These are phyloP conservation scores for Sporisorium graminicola DNA, from an alignment of 1,284 basidiomycete genomes.

Conservation along the genomic window DNA sequence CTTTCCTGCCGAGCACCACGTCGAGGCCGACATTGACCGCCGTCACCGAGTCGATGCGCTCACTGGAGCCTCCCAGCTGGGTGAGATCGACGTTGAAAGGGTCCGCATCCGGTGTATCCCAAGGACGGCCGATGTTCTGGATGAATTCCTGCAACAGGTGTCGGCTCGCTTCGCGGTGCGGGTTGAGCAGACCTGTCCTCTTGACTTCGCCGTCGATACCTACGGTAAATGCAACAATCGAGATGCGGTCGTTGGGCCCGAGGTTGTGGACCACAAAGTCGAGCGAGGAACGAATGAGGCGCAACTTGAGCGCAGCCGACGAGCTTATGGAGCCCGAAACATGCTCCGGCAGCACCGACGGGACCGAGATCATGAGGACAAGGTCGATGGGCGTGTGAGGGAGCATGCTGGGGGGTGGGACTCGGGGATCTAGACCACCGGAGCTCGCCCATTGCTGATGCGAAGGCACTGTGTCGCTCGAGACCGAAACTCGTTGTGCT, in stretches of 20 bases:
- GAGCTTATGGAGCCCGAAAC: conserved; percentile 76
- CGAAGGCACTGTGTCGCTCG: conserved; percentile 32
- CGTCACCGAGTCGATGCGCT: conserved; percentile 61
- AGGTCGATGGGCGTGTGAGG: conserved; percentile 90
- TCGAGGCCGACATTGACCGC: conserved; percentile 75
- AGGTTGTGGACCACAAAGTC: conserved; percentile 62
- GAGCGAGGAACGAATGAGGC: conserved; percentile 61
- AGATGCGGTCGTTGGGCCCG: conserved; percentile 61
- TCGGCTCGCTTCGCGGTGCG: conserved; percentile 46
- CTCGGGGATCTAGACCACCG: conserved; percentile 59
- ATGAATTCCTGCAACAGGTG: conserved; percentile 54
- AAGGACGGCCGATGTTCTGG: conserved; percentile 57
- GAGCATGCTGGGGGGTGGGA: conserved; percentile 70
- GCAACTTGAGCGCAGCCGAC: conserved; percentile 74
- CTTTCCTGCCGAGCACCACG: conserved; percentile 90
- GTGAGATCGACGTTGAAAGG: conserved; percentile 59
- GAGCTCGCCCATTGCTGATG: conserved; percentile 64
- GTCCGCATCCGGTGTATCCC: conserved; percentile 49
- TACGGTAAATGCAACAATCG: conserved; percentile 57
- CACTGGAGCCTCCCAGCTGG: conserved; percentile 56
- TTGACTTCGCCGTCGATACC: conserved; percentile 60
- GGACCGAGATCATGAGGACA: conserved; percentile 89
- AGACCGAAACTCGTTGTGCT: conserved; percentile 20
- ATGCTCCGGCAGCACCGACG: conserved; percentile 69
- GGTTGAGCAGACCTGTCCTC: conserved; percentile 57